Base-by-base conservation (phyloP, 257 asterid species). In the Nicotiana sylvestris region DNA sequence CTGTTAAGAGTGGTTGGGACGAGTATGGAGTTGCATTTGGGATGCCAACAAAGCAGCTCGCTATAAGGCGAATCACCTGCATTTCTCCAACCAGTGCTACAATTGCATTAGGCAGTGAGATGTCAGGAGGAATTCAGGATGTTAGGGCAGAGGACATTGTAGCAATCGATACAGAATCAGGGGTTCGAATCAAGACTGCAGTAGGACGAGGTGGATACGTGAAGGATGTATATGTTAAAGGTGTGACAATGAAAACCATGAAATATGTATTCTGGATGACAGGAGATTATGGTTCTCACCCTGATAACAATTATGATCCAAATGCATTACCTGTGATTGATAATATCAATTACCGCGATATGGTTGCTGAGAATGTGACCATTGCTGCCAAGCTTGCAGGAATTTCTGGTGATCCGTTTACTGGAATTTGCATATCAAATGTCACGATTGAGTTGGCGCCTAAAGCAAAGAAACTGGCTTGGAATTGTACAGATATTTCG, bases 1-100 rank as follows among this genome's bases (percentile, higher is more conserved):
- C 98, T 2, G 95, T 96, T 8, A 94, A 96, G 92, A 96, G 99
- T 25, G 99, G 99, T 0, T 94, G 99, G 99, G 99, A 96, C 55
- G 85, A 94, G 88, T 96, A 96, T 13, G 99, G 98, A 51, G 90
- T 94, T 2, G 87, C 97, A 4, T 93, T 90, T n/a, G 99, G 91
- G 46, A 94, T 94, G 99, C 99, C 99, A n/a, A 93, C 99, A 0
- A 93, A 92, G 82, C 96, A 90, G 57, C 92, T 96, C 2, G 80
- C 90, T 2, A 94, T 96, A 82, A 87, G 93, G 53, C 82, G 98
- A 72, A 90, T 96, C 74, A 94, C 97, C 3, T 96, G 99, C 88
- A 90, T 94, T 72, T 96, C 99, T 1, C 99, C 98, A 1, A 62
- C 60, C 80, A 93, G 98, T 62, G 99, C 99, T 3, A 91, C 92